Evolutionary conservation across 192 early-diverging fungal genomes (phyloP).

Genomic region (Dispira simplex): DNA sequence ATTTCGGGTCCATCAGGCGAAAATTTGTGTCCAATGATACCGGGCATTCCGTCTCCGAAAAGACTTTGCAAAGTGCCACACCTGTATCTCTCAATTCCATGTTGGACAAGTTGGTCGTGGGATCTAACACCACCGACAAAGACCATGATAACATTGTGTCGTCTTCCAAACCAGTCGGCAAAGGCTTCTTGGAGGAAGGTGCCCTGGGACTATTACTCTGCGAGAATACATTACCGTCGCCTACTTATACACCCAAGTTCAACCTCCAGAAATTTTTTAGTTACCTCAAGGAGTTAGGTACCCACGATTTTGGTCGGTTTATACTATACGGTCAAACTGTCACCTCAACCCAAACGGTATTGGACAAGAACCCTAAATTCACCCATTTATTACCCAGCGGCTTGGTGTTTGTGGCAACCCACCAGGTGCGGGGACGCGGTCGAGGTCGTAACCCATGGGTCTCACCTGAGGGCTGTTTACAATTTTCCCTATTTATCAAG

Average conservation of each 20-base stretch:
- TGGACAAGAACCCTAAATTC: slow-evolving; percentile 76
- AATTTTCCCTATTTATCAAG: slow-evolving; percentile 69
- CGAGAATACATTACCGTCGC: slow-evolving; percentile 13
- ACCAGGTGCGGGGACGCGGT: slow-evolving; percentile 77
- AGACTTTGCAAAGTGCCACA: not conserved
- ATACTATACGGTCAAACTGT: slow-evolving; percentile 66
- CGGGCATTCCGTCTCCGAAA: not conserved
- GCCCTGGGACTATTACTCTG: slow-evolving; percentile 3
- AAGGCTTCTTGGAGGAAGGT: not conserved
- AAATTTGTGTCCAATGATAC: not conserved
- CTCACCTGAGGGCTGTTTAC: slow-evolving; percentile 76
- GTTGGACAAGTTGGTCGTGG: not conserved
- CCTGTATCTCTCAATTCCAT: not conserved
- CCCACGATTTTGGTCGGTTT: slow-evolving; percentile 44
- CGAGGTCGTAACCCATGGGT: slow-evolving; percentile 93
- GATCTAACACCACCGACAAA: not conserved
- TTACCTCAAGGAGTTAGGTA: slow-evolving; percentile 27
- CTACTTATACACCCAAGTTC: slow-evolving; percentile 44
- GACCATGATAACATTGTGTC: not conserved
- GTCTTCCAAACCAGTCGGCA: not conserved
- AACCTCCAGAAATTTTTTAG: slow-evolving; percentile 31
- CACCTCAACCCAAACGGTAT: slow-evolving; percentile 80
- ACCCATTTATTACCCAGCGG: slow-evolving; percentile 54
- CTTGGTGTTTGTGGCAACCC: slow-evolving; percentile 59
- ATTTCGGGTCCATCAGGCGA: not conserved